These are phyloP conservation scores for Fusarium palustre DNA, from an alignment of 2,329 filamentous ascomycete genomes.

Conservation along the genomic window DNA sequence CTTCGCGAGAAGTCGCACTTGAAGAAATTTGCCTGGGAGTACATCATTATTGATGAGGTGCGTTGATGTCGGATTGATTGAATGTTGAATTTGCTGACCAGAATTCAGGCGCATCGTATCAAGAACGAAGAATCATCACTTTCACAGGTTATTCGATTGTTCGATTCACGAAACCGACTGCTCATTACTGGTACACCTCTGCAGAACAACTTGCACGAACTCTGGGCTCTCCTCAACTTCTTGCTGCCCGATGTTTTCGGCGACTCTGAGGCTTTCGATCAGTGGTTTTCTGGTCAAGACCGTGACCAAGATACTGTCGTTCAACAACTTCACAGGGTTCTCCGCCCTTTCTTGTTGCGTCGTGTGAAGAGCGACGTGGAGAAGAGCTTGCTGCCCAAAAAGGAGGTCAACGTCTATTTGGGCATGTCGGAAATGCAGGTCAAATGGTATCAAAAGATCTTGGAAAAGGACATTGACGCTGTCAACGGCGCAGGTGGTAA, in stretches of 20 bases:
- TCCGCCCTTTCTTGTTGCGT: slow-evolving; percentile 92
- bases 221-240: slow-evolving; percentile 98
- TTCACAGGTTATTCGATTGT: slow-evolving; percentile 94
- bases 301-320: slow-evolving; percentile 95
- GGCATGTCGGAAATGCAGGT: slow-evolving; percentile 99
- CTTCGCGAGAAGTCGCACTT: slow-evolving; percentile 92
- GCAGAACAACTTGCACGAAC: slow-evolving; percentile 97
- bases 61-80: neutral
- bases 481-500: slow-evolving; percentile 97
- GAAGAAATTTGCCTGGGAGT: slow-evolving; percentile 99
- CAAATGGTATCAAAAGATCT: slow-evolving; percentile 98
- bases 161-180: slow-evolving; percentile 93
- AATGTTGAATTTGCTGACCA: slow-evolving; percentile 28
- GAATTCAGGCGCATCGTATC: slow-evolving; percentile 81
- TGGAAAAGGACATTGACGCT: slow-evolving; percentile 98
- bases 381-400: slow-evolving; percentile 96
- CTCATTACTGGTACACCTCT: slow-evolving; percentile 96
- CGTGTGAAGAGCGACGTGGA: slow-evolving; percentile 98
- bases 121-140: slow-evolving; percentile 99
- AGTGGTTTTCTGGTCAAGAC: slow-evolving; percentile 95
- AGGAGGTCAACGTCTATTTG: slow-evolving; percentile 96
- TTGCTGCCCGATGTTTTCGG: slow-evolving; percentile 98
- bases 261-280: slow-evolving; percentile 94
- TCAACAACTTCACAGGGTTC: slow-evolving; percentile 91
- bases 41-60: slow-evolving; percentile 96